Conservation (phyloP, 805 yeast genomes). For the Wickerhamomyces canadensis region DNA sequence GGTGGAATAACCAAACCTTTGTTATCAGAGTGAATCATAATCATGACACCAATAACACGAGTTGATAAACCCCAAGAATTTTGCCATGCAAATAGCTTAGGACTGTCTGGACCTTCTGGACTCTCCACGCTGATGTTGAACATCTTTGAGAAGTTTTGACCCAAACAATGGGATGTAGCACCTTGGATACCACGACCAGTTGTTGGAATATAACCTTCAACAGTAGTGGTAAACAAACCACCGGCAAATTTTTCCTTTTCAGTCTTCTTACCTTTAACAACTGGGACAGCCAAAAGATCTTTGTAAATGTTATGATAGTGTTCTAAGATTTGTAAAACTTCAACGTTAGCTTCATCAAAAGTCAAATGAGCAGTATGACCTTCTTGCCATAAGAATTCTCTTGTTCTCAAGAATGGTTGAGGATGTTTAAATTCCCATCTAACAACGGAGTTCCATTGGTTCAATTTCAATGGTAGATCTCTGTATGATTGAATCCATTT, state of each 20-base stretch:
- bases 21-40: conserved; percentile 97
- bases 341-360: conserved; percentile 70
- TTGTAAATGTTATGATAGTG: conserved; percentile 80
- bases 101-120: conserved; percentile 86
- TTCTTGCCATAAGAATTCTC: conserved; percentile 99
- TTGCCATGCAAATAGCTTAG: conserved; percentile 86
- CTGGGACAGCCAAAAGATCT: conserved; percentile 96
- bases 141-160: conserved; percentile 98
- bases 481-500: conserved; percentile 99
- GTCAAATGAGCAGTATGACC: conserved; percentile 98
- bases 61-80: conserved; percentile 99
- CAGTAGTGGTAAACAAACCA: conserved; percentile 91
- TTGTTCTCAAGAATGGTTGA: conserved; percentile 96
- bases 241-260: conserved; percentile 99
- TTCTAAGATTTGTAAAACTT: conserved; percentile 82
- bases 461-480: conserved; percentile 91
- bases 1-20: conserved; percentile 98
- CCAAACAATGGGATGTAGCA: conserved; percentile 96
- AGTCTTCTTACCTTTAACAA: conserved; percentile 89
- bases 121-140: conserved; percentile 92
- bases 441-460: conserved; percentile 99
- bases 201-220: conserved; percentile 95
- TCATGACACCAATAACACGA: conserved; percentile 98
- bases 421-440: conserved; percentile 99
- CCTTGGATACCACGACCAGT: conserved; percentile 99